Percentiles rank a stretch among this genome's conserved stretches.
These are phyloP conservation scores for Lathyrus aphaca DNA, from an alignment of 306 rosid genomes.

Conservation along the genomic window DNA sequence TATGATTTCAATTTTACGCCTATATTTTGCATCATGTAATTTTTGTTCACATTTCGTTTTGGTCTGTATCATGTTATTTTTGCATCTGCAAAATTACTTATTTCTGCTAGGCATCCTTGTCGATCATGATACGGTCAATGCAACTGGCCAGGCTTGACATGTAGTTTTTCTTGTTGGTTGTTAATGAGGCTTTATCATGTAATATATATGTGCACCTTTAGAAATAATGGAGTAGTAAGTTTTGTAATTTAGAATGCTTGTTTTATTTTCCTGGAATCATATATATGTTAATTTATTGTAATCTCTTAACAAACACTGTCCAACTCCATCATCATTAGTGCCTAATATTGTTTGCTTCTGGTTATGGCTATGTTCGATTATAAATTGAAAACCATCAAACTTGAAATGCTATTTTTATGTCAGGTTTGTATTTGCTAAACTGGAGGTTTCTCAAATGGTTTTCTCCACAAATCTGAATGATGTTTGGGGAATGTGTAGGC, in stretches of 20 bases:
- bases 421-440: neutral
- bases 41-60: too few relatives aligned
- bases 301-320: neutral
- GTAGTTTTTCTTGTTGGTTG: neutral
- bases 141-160: neutral
- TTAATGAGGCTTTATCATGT: neutral
- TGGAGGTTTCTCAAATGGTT: neutral
- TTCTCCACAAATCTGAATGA: neutral
- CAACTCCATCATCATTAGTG: neutral
- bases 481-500: neutral
- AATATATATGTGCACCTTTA: neutral
- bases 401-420: neutral
- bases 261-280: neutral
- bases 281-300: neutral
- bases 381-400: neutral
- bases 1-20: too few relatives aligned
- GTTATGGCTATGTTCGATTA: too few relatives aligned
- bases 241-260: neutral
- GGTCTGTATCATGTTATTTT: neutral
- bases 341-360: too few relatives aligned
- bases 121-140: neutral
- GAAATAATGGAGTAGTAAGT: too few relatives aligned
- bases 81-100: neutral
- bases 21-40: too few relatives aligned
- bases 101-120: neutral